Base-by-base conservation (phyloP, 768 basidiomycete genomes). In the Mycena crocata region DNA sequence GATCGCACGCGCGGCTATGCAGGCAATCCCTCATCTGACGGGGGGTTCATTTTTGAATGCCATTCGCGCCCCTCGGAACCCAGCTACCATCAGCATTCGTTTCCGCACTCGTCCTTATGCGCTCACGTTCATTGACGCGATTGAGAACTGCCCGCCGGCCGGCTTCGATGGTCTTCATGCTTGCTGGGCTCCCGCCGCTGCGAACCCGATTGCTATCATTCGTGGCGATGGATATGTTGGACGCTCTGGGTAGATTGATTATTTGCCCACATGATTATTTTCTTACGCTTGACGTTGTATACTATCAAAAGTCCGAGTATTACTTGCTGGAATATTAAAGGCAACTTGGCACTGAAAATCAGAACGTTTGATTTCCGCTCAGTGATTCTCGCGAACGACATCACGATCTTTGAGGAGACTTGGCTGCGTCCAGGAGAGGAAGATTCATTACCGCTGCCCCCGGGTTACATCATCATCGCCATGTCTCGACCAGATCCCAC, bases 281-380 rank as follows among this genome's bases (percentile, higher is more conserved):
- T n/a, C n/a, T n/a, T n/a, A n/a, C n/a, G n/a, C n/a, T n/a, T n/a
- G n/a, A n/a, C n/a, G n/a, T n/a, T n/a, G n/a, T n/a, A n/a, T n/a
- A n/a, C n/a, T n/a, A n/a, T n/a, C n/a, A n/a, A n/a, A n/a, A n/a
- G 59, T 30, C 17, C 52, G 5, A 26, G 49, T 13, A 52, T 62
- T 10, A 51, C 51, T 7, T 14, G 28, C 26, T 64, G 63, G 63
- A 64, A 64, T 50, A 51, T 64, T 28, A 1, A 26, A 19, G 63
- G 63, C 14, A n/a, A 42, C 19, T 56, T 64, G 12, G 63, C 63
- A 2, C 23, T 57, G 10, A 64, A 64, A 57, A 55, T 64, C 26
- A 35, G 28, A 2, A 2, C 49, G 28, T 28, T 23, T 1, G 3
- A 30, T 14, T 2, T 39, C 23, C 32, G 48, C 34, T 4, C 8